phyloP scores from a whole-genome alignment of 2,329 filamentous ascomycete species.

The Botrytis cinerea region DNA sequence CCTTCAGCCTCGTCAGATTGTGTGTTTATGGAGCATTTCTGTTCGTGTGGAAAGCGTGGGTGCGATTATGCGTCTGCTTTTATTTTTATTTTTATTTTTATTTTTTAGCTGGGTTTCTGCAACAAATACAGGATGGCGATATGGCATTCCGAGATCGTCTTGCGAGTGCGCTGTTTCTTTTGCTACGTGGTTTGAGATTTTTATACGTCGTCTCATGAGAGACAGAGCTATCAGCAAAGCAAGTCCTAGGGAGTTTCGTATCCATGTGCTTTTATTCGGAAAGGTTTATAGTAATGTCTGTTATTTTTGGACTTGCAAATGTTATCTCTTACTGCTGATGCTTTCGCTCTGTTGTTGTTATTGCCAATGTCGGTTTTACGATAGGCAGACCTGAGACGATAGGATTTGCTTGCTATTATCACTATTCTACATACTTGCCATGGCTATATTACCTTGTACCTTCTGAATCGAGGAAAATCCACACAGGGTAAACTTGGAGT shows the following conservation, averaged over 20 bases:
- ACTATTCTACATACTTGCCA: fast-evolving
- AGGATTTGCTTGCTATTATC: background rate
- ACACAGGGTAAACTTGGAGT: fast-evolving
- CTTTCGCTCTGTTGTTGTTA: background rate
- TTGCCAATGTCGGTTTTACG: background rate
- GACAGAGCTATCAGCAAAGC: background rate
- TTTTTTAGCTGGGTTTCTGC: background rate
- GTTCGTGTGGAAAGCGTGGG: fast-evolving
- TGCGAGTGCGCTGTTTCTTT: background rate
- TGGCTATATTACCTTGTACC: fast-evolving
- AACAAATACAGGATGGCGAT: background rate
- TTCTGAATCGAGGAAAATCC: fast-evolving
- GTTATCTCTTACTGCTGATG: background rate
- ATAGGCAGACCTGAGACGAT: fast-evolving
- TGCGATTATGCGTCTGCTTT: background rate
- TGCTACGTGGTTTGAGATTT: background rate
- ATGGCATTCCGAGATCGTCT: background rate
- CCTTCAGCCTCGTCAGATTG: no score
- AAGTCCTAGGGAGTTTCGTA: fast-evolving
- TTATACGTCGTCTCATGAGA: background rate
- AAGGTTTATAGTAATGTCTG: no score
- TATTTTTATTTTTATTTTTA: background rate
- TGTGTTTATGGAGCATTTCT: no score
- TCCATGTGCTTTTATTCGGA: background rate
- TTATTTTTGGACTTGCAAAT: fast-evolving